Conservation (phyloP, 345 rosid genomes). For the Toxicodendron radicans region DNA sequence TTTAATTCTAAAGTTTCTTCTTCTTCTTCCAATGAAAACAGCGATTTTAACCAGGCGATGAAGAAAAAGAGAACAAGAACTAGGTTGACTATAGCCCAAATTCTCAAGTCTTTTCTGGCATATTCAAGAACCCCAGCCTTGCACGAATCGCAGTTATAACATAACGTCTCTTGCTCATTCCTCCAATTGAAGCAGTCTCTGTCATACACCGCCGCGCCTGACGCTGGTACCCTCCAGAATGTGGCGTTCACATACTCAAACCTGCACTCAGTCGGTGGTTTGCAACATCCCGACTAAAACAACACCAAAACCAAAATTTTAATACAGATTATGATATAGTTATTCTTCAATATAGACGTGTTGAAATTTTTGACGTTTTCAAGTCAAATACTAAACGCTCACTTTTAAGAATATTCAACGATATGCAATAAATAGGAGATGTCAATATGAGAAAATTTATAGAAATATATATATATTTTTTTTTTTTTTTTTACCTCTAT, state of each 20-base stretch:
- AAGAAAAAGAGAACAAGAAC: constrained; percentile 16
- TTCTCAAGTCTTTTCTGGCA: constrained; percentile 44
- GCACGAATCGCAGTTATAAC: constrained; percentile 58
- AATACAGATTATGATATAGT: no score
- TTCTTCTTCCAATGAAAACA: no score
- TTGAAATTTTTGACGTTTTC: no score
- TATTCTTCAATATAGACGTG: no score
- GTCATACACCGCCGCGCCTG: neutral
- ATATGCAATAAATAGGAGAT: no score
- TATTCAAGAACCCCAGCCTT: constrained; percentile 47
- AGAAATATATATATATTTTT: no score
- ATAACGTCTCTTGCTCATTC: constrained; percentile 39
- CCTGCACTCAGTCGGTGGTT: constrained; percentile 57
- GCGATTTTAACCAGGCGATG: neutral
- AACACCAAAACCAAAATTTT: no score
- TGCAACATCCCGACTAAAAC: constrained; percentile 65
- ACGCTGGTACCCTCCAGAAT: constrained; percentile 32
- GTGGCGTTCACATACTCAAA: constrained; percentile 44
- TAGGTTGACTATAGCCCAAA: constrained; percentile 25
- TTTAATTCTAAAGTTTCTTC: no score
- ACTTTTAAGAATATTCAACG: no score
- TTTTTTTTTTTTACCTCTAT: neutral
- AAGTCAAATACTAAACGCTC: no score
- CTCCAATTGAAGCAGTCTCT: constrained; percentile 56
- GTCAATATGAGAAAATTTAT: no score